These are phyloP conservation scores for Nidula niveotomentosa DNA, from an alignment of 1,284 basidiomycete species.

Conservation along the genomic window DNA sequence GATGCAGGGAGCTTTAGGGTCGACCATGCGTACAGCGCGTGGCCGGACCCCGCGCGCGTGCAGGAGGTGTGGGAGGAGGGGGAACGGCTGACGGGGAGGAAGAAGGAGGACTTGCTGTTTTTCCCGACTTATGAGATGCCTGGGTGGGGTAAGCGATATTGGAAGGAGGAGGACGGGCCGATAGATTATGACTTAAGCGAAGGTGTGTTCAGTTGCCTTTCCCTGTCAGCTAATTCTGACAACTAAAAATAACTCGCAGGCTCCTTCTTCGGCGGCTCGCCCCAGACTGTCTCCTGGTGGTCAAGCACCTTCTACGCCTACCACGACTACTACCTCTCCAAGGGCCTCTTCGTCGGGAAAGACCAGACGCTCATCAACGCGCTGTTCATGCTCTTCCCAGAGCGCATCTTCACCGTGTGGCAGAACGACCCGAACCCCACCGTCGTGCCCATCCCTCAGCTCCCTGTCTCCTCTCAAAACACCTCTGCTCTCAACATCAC, in stretches of 20 bases:
- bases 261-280: conserved; percentile 54
- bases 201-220: conserved; percentile 27
- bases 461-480: no score
- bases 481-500: no score
- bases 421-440: conserved; percentile 12
- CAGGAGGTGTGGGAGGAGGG: conserved; percentile 37
- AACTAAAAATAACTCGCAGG: conserved; percentile 22
- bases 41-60: conserved; percentile 43
- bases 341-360: conserved; percentile 50
- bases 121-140: conserved; percentile 24
- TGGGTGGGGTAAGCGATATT: conserved; percentile 23
- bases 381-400: conserved; percentile 44
- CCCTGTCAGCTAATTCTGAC: no score
- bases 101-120: conserved; percentile 40
- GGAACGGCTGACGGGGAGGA: conserved; percentile 17
- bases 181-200: conserved; percentile 47
- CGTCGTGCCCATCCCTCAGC: conserved; percentile 7
- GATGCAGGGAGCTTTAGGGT: conserved; percentile 50
- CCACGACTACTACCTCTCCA: conserved; percentile 44
- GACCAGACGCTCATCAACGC: conserved; percentile 53
- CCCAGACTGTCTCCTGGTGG: conserved; percentile 40
- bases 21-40: conserved; percentile 34
- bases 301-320: conserved; percentile 42
- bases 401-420: conserved; percentile 40
- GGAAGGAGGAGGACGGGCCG: conserved; percentile 46